Conservation (phyloP, 2,329 filamentous ascomycete species). For the Dothistroma pini region DNA sequence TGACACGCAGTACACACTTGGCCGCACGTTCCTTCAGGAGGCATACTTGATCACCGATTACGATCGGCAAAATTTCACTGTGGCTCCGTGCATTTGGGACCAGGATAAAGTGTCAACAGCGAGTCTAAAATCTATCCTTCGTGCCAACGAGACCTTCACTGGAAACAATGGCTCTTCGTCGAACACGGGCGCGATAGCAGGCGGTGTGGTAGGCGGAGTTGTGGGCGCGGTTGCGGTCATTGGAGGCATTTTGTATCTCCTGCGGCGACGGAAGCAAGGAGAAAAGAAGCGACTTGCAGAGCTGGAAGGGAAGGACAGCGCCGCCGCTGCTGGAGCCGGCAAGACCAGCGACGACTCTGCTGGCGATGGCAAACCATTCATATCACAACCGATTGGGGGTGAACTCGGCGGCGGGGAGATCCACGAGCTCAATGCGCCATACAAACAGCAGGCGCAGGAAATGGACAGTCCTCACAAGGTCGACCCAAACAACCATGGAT, state of each 20-base stretch:
- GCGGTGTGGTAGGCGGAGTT: slow-evolving; percentile 34
- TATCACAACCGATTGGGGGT: slow-evolving; percentile 32
- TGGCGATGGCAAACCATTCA: slow-evolving; percentile 24
- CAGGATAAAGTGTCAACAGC: slow-evolving; percentile 20
- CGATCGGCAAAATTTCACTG: slow-evolving; percentile 35
- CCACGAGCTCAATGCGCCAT: slow-evolving; percentile 33
- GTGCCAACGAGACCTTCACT: slow-evolving; percentile 22
- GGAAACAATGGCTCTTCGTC: slow-evolving; percentile 23
- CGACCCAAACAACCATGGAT: slow-evolving; percentile 34
- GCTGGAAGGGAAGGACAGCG: slow-evolving; percentile 30
- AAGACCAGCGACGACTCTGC: slow-evolving; percentile 14
- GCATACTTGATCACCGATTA: slow-evolving; percentile 40
- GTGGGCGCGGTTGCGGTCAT: slow-evolving; percentile 29
- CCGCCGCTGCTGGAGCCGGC: slow-evolving; percentile 12
- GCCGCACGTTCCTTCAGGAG: slow-evolving; percentile 38
- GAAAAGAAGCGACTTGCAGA: slow-evolving; percentile 30
- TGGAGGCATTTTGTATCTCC: slow-evolving; percentile 27
- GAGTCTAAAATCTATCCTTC: slow-evolving; percentile 31
- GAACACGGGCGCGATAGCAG: slow-evolving; percentile 33
- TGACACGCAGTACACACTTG: slow-evolving; percentile 36
- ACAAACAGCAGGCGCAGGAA: slow-evolving; percentile 28
- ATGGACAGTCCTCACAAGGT: slow-evolving; percentile 32
- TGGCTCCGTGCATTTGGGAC: slow-evolving; percentile 36
- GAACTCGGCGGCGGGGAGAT: slow-evolving; percentile 34
- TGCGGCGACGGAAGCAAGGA: slow-evolving; percentile 26